Percentiles rank a stretch among this genome's conserved stretches.
These are phyloP conservation scores for Aureobasidium pullulans DNA, from an alignment of 2,329 filamentous ascomycete species.

Conservation along the genomic window DNA sequence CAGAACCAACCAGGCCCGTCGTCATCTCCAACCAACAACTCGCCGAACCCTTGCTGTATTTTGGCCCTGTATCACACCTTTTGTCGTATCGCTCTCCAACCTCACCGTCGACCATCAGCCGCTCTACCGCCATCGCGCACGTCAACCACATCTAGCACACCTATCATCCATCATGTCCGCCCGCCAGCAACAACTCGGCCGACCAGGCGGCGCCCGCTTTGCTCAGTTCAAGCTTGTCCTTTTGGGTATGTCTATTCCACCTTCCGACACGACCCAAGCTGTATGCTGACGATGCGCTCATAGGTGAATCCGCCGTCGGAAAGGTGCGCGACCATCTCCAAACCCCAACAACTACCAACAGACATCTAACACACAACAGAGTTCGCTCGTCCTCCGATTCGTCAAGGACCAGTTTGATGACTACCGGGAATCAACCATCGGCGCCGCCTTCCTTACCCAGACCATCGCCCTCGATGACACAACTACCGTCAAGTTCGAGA, in stretches of 20 bases:
- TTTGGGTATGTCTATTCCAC: slow-evolving; percentile 61
- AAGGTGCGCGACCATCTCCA: slow-evolving; percentile 42
- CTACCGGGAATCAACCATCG: slow-evolving; percentile 96
- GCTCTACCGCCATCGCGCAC: background rate
- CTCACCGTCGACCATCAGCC: background rate
- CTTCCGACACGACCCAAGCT: background rate
- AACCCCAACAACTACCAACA: background rate
- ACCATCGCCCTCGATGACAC: slow-evolving; percentile 97
- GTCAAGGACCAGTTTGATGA: slow-evolving; percentile 99
- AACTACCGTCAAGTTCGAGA: slow-evolving; percentile 99
- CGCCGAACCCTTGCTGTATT: background rate
- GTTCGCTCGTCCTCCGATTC: slow-evolving; percentile 94
- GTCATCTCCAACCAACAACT: slow-evolving; percentile 8
- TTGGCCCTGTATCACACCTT: background rate
- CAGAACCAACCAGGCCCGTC: background rate
- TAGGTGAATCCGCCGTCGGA: slow-evolving; percentile 97
- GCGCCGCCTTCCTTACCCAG: slow-evolving; percentile 96
- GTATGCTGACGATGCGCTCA: slow-evolving; percentile 14
- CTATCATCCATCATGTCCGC: slow-evolving; percentile 60
- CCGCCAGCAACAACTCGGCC: slow-evolving; percentile 66
- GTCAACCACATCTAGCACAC: background rate
- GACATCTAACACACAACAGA: slow-evolving; percentile 49
- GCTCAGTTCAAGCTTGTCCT: slow-evolving; percentile 99
- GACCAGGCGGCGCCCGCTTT: slow-evolving; percentile 65
- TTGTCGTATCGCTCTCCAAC: background rate